Evolutionary conservation across 2,329 filamentous ascomycete species (phyloP), one percentile per base, ranked within the genome.

Genomic region (Sarocladiaceae sp.): DNA sequence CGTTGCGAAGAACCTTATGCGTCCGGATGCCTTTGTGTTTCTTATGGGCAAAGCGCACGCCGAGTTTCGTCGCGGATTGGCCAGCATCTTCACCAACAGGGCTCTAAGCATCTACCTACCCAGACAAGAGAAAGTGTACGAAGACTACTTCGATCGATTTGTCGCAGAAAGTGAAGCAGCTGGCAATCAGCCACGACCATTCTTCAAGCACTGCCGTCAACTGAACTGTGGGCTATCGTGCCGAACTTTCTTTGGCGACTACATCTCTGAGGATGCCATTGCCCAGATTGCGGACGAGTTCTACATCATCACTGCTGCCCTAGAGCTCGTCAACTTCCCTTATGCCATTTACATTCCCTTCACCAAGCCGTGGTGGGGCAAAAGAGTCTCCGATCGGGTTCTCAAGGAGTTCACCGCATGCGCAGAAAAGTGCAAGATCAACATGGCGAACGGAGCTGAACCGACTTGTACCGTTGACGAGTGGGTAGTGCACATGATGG

Each of bases 271-370:
- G 39, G 80, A 83, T 54, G 78, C 81, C 4, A 80, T 92, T 53
- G 84, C 88, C 72, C 85, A 79, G 66, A 88, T 92, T 53, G 84
- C 87, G 17, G 83, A 90, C 62, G 87, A 92, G 67, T 92, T 88
- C 67, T 91, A 90, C 67, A 75, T 84, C 54, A 86, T 88, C 60
- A 92, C 88, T 4, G 87, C 84, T 20, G 87, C 88, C 1, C 77
- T 92, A 39, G 88, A 92, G 66, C 77, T 92, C 20, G 88, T 92
- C 72, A 91, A 91, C 69, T 83, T 91, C 61, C 87, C 88, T 3
- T 53, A 75, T 0, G 74, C 71, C 1, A 82, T 91, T 62, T 88
- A 90, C 59, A 67, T 92, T 13, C 88, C 87, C 1, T 89, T 79
- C 68, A 89, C 86, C 52, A 89, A 88, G 72, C 79, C 80, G 3